Evolutionary conservation across 2,329 filamentous ascomycete species (phyloP).

Genomic region (Sclerotinia glacialis): DNA sequence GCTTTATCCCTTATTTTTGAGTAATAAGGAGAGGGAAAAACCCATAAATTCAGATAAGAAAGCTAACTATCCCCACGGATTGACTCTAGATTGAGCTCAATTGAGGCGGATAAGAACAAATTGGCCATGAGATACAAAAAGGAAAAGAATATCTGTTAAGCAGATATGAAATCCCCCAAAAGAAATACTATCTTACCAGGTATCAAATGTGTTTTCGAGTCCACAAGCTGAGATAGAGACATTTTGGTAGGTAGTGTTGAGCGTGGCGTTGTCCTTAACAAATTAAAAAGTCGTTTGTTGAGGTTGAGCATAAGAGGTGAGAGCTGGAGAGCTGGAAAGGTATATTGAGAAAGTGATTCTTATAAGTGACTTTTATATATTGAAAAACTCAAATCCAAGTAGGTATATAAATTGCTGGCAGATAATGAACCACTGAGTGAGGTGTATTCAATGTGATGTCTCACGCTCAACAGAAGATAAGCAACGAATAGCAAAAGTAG

Average conservation of each 20-base stretch:
- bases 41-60: neutral
- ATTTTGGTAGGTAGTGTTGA: slow-evolving; percentile 22
- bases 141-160: neutral
- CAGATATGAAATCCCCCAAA: neutral
- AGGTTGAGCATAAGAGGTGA: slow-evolving; percentile 8
- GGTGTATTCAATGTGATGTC: no score
- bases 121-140: neutral
- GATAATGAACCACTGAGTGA: neutral
- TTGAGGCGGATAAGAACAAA: neutral
- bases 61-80: neutral
- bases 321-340: neutral
- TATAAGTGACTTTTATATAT: neutral
- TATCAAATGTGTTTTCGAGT: slow-evolving; percentile 25
- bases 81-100: neutral
- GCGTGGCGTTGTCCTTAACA: slow-evolving; percentile 2
- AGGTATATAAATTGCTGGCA: neutral
- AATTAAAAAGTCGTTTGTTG: slow-evolving; percentile 1
- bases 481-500: neutral
- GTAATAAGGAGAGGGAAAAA: no score
- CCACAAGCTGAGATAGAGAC: slow-evolving; percentile 35
- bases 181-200: slow-evolving; percentile 21
- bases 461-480: neutral
- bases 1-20: neutral
- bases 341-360: neutral
- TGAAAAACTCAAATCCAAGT: neutral